These are phyloP conservation scores for Ophiostoma populinum DNA, from an alignment of 2,329 filamentous ascomycete species.

Conservation along the genomic window DNA sequence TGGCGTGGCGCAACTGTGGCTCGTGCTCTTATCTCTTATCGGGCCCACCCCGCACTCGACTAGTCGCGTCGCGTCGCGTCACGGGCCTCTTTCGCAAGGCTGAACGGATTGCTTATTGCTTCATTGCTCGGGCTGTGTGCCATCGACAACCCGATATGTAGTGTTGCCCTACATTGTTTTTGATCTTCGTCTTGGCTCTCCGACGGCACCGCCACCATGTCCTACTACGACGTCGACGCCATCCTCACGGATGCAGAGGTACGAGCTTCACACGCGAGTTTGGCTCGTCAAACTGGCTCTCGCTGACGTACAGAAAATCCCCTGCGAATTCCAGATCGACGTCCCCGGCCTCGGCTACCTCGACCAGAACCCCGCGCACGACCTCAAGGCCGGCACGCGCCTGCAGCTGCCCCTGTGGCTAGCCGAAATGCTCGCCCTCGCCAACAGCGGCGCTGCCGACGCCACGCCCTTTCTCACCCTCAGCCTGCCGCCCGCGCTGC, in stretches of 20 bases:
- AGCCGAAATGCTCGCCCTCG: slow-evolving; percentile 77
- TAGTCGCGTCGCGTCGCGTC: slow-evolving; percentile 6
- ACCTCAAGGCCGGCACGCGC: slow-evolving; percentile 65
- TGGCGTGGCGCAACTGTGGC: slow-evolving; percentile 1
- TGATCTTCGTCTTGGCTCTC: not conserved
- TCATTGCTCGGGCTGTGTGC: not conserved
- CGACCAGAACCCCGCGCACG: slow-evolving; percentile 54
- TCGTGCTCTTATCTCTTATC: not conserved
- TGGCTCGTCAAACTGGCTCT: not conserved
- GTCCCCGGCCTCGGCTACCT: slow-evolving; percentile 77
- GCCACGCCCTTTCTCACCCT: slow-evolving; percentile 49
- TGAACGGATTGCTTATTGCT: too few relatives aligned
- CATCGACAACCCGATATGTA: not conserved
- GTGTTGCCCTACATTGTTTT: too few relatives aligned
- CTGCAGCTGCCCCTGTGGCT: slow-evolving; percentile 85
- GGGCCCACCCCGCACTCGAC: too few relatives aligned
- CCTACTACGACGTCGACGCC: slow-evolving; percentile 71
- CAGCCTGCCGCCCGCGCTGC: slow-evolving; percentile 63
- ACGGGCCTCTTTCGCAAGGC: not conserved
- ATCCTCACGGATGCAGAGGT: slow-evolving; percentile 76
- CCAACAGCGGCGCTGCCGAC: slow-evolving; percentile 22
- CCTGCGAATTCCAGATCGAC: slow-evolving; percentile 85
- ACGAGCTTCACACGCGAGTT: too few relatives aligned
- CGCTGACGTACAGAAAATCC: slow-evolving; percentile 47
- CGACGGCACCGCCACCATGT: slow-evolving; percentile 25